phyloP scores from a whole-genome alignment of 2,329 filamentous ascomycete species.

The Alternaria hordeiaustralica region DNA sequence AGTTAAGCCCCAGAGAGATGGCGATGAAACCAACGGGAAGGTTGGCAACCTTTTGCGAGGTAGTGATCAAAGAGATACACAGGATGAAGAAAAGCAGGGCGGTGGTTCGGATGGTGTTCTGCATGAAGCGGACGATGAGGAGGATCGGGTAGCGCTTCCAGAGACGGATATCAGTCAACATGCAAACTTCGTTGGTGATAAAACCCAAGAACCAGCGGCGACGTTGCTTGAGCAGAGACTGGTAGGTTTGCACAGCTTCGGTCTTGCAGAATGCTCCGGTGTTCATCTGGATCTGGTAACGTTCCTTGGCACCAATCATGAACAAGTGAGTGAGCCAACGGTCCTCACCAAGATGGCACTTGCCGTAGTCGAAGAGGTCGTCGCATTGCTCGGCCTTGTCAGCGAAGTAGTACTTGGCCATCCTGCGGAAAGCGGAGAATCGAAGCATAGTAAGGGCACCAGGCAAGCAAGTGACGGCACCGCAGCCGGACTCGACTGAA shows the following conservation, averaged over 20 bases:
- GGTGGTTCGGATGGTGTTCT: constrained; percentile 95
- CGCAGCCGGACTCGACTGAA: constrained; percentile 92
- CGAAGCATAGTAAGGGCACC: constrained; percentile 95
- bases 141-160: constrained; percentile 92
- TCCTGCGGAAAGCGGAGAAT: constrained; percentile 93
- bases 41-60: constrained; percentile 76
- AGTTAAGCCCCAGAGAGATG: constrained; percentile 90
- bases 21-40: constrained; percentile 93
- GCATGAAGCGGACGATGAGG: constrained; percentile 86
- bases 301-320: constrained; percentile 94
- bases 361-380: constrained; percentile 95
- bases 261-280: constrained; percentile 98
- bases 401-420: constrained; percentile 98
- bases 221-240: constrained; percentile 88
- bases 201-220: constrained; percentile 96
- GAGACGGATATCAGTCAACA: constrained; percentile 91
- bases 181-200: constrained; percentile 97
- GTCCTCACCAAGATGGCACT: constrained; percentile 94
- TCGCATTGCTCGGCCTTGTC: constrained; percentile 96
- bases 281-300: constrained; percentile 97
- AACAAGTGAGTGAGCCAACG: constrained; percentile 97
- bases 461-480: constrained; percentile 91
- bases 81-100: constrained; percentile 94
- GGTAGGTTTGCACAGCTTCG: constrained; percentile 89
- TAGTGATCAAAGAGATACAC: constrained; percentile 83